These are phyloP conservation scores for Cyphellophora europaea DNA, from an alignment of 2,329 filamentous ascomycete genomes.

Conservation along the genomic window DNA sequence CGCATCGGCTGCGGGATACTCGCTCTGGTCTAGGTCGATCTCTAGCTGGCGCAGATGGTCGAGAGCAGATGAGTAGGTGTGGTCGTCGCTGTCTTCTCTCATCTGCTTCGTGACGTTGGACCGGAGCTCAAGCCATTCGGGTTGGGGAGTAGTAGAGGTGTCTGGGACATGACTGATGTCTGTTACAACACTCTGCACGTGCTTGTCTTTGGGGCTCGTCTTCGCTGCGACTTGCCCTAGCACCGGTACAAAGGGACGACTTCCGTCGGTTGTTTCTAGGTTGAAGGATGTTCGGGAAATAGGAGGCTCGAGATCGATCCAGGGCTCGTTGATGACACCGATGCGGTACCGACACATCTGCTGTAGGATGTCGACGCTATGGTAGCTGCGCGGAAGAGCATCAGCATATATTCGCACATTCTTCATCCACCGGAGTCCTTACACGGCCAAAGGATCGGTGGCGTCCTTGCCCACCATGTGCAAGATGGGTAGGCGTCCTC, in stretches of 20 bases:
- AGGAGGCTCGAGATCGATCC: slow-evolving; percentile 51
- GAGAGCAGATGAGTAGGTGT: slow-evolving; percentile 1
- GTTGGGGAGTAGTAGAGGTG: too few species aligned
- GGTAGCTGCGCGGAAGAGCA: slow-evolving; percentile 41
- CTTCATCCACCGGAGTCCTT: not conserved
- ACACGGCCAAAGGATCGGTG: slow-evolving; percentile 32
- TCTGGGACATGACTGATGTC: too few species aligned
- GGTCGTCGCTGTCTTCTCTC: slow-evolving; percentile 1
- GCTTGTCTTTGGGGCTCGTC: slow-evolving; percentile 13
- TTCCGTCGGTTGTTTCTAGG: too few species aligned
- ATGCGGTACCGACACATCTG: slow-evolving; percentile 54
- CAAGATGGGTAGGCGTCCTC: slow-evolving; percentile 48
- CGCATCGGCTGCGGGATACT: slow-evolving; percentile 45
- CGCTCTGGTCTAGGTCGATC: slow-evolving; percentile 25
- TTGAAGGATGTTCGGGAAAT: too few species aligned
- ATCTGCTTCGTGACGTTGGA: too few species aligned
- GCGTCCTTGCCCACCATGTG: slow-evolving; percentile 55
- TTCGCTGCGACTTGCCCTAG: slow-evolving; percentile 40
- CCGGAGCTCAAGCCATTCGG: too few species aligned
- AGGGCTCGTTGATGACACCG: slow-evolving; percentile 45
- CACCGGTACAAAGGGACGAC: too few species aligned
- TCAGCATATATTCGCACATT: not conserved
- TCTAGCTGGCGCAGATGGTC: slow-evolving; percentile 17
- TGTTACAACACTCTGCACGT: too few species aligned
- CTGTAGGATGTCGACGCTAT: slow-evolving; percentile 42